Evolutionary conservation across 257 asterid species (phyloP).

Genomic region (Jaltomata sinuosa): DNA sequence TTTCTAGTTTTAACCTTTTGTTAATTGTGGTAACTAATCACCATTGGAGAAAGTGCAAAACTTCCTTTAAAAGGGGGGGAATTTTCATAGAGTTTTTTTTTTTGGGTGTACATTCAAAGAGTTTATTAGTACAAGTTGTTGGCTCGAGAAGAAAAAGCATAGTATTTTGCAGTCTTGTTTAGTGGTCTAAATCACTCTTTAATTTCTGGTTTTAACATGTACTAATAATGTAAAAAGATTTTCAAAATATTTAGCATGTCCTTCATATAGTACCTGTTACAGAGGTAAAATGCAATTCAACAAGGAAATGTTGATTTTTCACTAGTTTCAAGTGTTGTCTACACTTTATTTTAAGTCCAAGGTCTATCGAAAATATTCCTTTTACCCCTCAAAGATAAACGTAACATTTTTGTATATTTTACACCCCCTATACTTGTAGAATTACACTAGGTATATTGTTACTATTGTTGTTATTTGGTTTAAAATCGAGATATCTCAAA

Average conservation of each 20-base stretch:
- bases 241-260: not conserved
- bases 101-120: not conserved
- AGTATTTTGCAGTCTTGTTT: conserved; percentile 8
- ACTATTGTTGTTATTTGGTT: too few species aligned
- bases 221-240: not conserved
- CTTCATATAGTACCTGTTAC: not conserved
- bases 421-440: too few species aligned
- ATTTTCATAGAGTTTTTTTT: not conserved
- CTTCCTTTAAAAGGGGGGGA: not conserved
- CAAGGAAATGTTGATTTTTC: not conserved
- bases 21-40: not conserved
- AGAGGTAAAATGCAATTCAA: not conserved
- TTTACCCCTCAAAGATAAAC: too few species aligned
- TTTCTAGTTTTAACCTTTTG: not conserved
- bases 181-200: not conserved
- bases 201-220: not conserved
- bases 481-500: too few species aligned
- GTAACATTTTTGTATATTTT: too few species aligned
- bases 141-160: conserved; percentile 15
- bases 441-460: too few species aligned
- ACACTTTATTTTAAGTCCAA: too few species aligned
- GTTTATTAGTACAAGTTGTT: conserved; percentile 1
- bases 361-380: too few species aligned
- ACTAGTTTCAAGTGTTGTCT: too few species aligned
- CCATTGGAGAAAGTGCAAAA: not conserved